Percentiles rank a stretch among this genome's conserved stretches.
These are phyloP conservation scores for Ogataea salicorniae DNA, from an alignment of 805 yeast genomes.

Conservation along the genomic window DNA sequence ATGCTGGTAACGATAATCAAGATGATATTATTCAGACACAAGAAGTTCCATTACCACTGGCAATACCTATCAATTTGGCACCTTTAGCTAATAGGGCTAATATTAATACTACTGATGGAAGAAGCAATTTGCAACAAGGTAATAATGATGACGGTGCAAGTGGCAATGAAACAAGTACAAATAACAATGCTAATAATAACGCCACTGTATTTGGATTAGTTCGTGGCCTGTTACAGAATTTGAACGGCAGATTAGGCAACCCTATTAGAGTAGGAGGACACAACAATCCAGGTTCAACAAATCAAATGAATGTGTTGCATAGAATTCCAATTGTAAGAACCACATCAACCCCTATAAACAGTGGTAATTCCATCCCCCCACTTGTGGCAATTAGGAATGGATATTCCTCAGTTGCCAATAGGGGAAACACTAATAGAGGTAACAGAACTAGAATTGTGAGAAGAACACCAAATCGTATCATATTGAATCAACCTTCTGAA, in stretches of 20 bases:
- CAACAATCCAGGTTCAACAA: conserved; percentile 3
- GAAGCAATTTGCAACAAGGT: too few relatives aligned
- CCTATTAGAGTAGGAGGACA: conserved; percentile 13
- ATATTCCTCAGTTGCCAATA: too few relatives aligned
- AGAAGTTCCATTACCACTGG: conserved; percentile 4
- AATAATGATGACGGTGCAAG: conserved; percentile 1
- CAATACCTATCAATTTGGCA: conserved; percentile 7
- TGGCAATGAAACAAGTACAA: not conserved
- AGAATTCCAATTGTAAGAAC: conserved; percentile 14
- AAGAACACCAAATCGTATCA: not conserved
- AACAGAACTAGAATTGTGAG: too few relatives aligned
- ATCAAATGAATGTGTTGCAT: conserved; percentile 6
- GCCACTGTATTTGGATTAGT: conserved; percentile 16
- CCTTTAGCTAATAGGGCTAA: not conserved
- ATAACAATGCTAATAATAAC: not conserved
- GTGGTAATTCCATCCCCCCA: too few relatives aligned
- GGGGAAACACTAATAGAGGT: too few relatives aligned
- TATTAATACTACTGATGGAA: not conserved
- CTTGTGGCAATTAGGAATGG: too few relatives aligned
- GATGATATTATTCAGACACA: conserved; percentile 1
- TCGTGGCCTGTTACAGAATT: conserved; percentile 19
- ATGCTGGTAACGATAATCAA: not conserved
- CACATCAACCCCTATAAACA: not conserved
- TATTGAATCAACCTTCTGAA: not conserved
- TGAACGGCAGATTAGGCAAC: conserved; percentile 21